Evolutionary conservation across 176 grass and related monocot species (phyloP), one percentile per base, ranked within the genome.

Genomic region (Hordeum marinum): DNA sequence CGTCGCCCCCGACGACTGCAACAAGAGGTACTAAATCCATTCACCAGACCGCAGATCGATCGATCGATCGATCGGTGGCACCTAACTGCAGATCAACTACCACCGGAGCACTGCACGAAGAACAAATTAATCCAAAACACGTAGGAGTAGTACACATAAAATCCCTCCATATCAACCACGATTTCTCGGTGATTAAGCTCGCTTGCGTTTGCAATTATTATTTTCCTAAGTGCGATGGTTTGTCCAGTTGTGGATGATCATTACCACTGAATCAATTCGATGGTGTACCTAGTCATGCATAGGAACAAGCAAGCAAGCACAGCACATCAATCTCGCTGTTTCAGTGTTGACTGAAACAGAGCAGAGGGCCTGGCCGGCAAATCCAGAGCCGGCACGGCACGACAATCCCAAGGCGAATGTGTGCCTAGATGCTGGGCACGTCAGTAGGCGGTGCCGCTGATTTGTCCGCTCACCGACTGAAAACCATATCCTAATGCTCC

Each of bases 1-100:
- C 48, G 43, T 76, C 68, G 17, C 75, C 74, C 20, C 39, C 29
- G 80, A 80, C 1, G 87, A 91, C 15, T 85, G 72, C 89, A 78
- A 48, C 48, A 84, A 89, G 77, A 87, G 92, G 92, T 94, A 84
- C 1, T 6, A 69, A 9, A 20, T 40, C 35, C 24, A 81, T 23
- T 5, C 4, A 68, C 3, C 18, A 3, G 29, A n/a, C n/a, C n/a
- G n/a, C n/a, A n/a, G n/a, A n/a, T n/a, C n/a, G n/a, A n/a, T n/a
- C n/a, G n/a, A n/a, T n/a, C n/a, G 46, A 46, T 75, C 3, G 21
- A 58, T 84, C 7, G 18, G 46, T 17, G 29, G 29, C 57, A 61
- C 14, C 67, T 4, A 13, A 13, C 42, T 10, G 34, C 59, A 37
- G 17, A n/a, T 65, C 15, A 81, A 24, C 29, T 24, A 45, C 26